Percentiles rank a stretch among this genome's conserved stretches.
These are phyloP conservation scores for Helianthus tuberosus DNA, from an alignment of 129 eudicot genomes.

Conservation along the genomic window DNA sequence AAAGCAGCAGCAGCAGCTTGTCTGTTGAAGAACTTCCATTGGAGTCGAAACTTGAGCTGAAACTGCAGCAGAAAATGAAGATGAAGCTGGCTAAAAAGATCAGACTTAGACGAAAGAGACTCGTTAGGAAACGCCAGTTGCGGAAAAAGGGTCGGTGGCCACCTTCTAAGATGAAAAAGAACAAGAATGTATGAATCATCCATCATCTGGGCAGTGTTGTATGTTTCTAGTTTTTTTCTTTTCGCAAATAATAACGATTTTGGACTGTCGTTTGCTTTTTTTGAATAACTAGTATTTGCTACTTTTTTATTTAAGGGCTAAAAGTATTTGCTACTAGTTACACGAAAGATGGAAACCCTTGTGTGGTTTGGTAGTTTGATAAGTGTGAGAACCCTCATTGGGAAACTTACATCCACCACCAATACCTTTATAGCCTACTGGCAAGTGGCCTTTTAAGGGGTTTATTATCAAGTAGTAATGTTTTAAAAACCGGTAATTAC, in stretches of 20 bases:
- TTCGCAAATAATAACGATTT: background rate
- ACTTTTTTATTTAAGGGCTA: background rate
- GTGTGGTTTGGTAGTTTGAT: slow-evolving; percentile 10
- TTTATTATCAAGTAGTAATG: too few species aligned
- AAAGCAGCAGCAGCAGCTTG: slow-evolving; percentile 22
- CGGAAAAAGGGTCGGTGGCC: slow-evolving; percentile 99
- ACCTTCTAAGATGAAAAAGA: slow-evolving; percentile 97
- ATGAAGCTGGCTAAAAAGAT: slow-evolving; percentile 90
- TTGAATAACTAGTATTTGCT: slow-evolving; percentile 10
- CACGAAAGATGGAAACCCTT: background rate
- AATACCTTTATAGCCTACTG: too few species aligned
- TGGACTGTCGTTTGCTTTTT: slow-evolving; percentile 4
- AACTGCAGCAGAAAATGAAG: slow-evolving; percentile 60
- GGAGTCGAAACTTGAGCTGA: slow-evolving; percentile 72
- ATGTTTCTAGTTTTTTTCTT: background rate
- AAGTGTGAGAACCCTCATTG: too few species aligned
- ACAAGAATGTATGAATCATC: slow-evolving; percentile 69
- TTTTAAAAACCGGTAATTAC: too few species aligned
- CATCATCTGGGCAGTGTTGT: slow-evolving; percentile 21
- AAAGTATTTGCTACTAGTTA: background rate
- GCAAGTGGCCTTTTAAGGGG: too few species aligned
- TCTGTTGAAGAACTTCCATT: slow-evolving; percentile 70
- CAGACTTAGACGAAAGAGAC: slow-evolving; percentile 82
- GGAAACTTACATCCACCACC: too few species aligned
- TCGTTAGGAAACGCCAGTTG: slow-evolving; percentile 81